Base-by-base conservation (phyloP, 106 monocot species). In the Dioscorea dumetorum region DNA sequence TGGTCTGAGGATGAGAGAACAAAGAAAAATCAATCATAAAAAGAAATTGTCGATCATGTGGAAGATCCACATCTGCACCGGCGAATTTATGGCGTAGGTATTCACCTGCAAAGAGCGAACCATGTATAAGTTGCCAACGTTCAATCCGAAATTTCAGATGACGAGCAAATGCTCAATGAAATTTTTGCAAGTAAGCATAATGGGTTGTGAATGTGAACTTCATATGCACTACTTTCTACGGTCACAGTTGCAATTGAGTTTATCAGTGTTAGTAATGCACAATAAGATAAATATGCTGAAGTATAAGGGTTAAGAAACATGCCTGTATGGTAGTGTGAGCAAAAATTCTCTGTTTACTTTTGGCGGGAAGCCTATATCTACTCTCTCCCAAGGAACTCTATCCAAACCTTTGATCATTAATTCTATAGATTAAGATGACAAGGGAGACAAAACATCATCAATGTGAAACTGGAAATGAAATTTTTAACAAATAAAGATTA, bases 261-360 rank as follows among this genome's bases (percentile, higher is more conserved):
- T 41, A 41, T 6, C 41, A 41, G 41, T 41, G 10, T 3, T 8
- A 41, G 41, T 41, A 41, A 41, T 41, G 6, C 41, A 22, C 18
- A 17, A 8, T 9, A 64, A 41, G 5, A 64, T n/a, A 20, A 15
- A 14, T 64, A 41, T 48, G 20, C 33, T n/a, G n/a, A 64, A 48
- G 41, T 41, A 1, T 4, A 11, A 41, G 4, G 19, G 19, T 20
- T 16, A 41, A 12, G 54, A 12, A 33, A 76, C 19, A 68, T 77
- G 76, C 93, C 85, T 86, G 93, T 71, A 93, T 88, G 13, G 93
- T 82, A 35, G 33, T 83, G 51, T 93, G 93, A 34, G 93, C 93
- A 61, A 88, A 77, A 49, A 88, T 48, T 56, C 76, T 83, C 68
- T 88, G 93, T 63, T 54, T 86, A 49, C 79, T 86, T 74, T 77